Evolutionary conservation across 441 rosid genomes (phyloP).

Genomic region (Breynia disticha): DNA sequence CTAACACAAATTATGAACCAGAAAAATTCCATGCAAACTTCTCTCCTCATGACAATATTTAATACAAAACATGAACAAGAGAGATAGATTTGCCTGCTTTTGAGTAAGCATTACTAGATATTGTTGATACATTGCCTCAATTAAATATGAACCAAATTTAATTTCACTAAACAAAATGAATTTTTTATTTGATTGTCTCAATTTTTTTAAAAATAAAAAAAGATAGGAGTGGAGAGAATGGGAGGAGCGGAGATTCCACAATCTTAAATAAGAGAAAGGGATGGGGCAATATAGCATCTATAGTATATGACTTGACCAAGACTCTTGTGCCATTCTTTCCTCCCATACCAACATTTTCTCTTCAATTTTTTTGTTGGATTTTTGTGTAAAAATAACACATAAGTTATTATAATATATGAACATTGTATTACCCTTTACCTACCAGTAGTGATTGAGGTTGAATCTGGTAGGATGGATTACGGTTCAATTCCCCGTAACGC

Average conservation of each 20-base stretch:
- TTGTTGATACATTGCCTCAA: slow-evolving; percentile 9
- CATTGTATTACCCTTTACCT: slow-evolving; percentile 11
- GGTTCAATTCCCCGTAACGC: too few relatives aligned
- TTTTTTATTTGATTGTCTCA: slow-evolving; percentile 15
- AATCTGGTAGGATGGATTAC: too few relatives aligned
- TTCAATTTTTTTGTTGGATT: slow-evolving; percentile 15
- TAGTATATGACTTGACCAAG: slow-evolving; percentile 33
- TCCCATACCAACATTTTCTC: slow-evolving; percentile 25
- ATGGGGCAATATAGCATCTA: slow-evolving; percentile 43
- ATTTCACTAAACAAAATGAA: not conserved
- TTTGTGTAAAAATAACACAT: slow-evolving; percentile 11
- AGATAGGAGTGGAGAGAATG: slow-evolving; percentile 41
- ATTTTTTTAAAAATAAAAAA: slow-evolving; percentile 14
- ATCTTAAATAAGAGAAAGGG: slow-evolving; percentile 53
- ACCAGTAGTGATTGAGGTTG: too few relatives aligned
- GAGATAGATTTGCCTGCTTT: slow-evolving; percentile 33
- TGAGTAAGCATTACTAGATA: slow-evolving; percentile 25
- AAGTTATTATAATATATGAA: not conserved
- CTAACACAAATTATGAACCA: too few relatives aligned
- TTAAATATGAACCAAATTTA: not conserved
- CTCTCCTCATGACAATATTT: not conserved
- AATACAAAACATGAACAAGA: slow-evolving; percentile 1
- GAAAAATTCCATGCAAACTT: slow-evolving; percentile 19
- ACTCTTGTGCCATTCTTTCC: slow-evolving; percentile 31
- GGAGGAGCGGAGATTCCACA: slow-evolving; percentile 68